Conservation (phyloP, 345 rosid genomes). For the Citrus medica region DNA sequence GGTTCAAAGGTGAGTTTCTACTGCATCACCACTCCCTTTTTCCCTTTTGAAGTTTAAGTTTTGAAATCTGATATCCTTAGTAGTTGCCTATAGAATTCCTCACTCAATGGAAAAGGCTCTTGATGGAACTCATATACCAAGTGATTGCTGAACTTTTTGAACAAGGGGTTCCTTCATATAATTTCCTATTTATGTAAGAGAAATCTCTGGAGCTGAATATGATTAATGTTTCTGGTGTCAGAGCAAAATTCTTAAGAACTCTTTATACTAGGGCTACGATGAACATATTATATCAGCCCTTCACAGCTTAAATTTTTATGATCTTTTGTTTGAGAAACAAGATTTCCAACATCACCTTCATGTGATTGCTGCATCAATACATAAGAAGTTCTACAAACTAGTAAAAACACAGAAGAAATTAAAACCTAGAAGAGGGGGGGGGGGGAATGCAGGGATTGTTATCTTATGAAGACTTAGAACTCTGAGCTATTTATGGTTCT, state of each 20-base stretch:
- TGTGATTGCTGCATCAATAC: background rate
- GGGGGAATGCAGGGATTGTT: background rate
- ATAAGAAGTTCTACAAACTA: background rate
- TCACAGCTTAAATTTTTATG: background rate
- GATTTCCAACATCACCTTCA: background rate
- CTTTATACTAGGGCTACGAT: background rate
- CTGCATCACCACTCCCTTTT: background rate
- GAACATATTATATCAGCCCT: background rate
- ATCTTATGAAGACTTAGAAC: background rate
- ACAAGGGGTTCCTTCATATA: background rate
- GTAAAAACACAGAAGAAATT: background rate
- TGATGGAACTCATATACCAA: background rate
- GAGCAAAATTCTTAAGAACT: background rate
- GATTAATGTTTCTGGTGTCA: background rate
- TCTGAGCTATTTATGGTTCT: background rate
- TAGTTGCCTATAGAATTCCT: background rate
- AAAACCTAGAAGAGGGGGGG: background rate
- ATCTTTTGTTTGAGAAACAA: background rate
- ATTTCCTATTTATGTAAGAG: background rate
- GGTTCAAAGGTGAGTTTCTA: slow-evolving; percentile 76
- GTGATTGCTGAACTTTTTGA: background rate
- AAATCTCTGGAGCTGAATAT: background rate
- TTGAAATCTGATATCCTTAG: background rate
- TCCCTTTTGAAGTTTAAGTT: background rate
- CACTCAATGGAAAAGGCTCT: background rate